phyloP scores from a whole-genome alignment of 768 basidiomycete species.

The Tremella mesenterica region DNA sequence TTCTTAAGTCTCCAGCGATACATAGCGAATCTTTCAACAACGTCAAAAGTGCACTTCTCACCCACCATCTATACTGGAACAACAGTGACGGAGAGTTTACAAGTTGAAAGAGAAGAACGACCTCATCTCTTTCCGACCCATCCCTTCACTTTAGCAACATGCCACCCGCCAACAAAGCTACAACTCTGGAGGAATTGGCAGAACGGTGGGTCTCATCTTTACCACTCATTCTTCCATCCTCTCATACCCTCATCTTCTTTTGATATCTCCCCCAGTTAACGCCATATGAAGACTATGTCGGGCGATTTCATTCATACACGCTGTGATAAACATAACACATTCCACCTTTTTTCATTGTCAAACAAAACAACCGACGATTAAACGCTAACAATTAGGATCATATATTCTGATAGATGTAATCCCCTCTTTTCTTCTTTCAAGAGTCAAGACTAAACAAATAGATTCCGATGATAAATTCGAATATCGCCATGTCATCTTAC shows the following conservation, averaged over 20 bases:
- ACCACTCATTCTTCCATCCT: not conserved
- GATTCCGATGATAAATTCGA: conserved; percentile 84
- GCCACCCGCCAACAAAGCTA: conserved; percentile 23
- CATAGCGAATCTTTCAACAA: no score
- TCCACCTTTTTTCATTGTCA: not conserved
- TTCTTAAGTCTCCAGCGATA: no score
- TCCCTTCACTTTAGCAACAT: no score
- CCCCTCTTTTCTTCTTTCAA: not conserved
- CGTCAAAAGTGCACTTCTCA: no score
- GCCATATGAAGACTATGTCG: no score
- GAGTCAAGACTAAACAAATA: conserved; percentile 6
- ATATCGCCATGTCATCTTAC: conserved; percentile 88
- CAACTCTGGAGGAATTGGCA: conserved; percentile 39
- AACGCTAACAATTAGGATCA: conserved; percentile 29
- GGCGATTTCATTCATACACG: no score
- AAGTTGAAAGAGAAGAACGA: no score
- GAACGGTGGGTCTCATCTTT: conserved; percentile 24
- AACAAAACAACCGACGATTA: not conserved
- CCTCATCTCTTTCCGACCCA: no score
- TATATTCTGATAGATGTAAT: conserved; percentile 44
- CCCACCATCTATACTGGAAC: no score
- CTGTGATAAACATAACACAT: no score
- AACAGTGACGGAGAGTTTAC: no score
- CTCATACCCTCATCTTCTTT: not conserved
- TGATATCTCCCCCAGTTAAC: no score